Evolutionary conservation across 306 rosid species (phyloP).

Genomic region (Mimosa pudica): DNA sequence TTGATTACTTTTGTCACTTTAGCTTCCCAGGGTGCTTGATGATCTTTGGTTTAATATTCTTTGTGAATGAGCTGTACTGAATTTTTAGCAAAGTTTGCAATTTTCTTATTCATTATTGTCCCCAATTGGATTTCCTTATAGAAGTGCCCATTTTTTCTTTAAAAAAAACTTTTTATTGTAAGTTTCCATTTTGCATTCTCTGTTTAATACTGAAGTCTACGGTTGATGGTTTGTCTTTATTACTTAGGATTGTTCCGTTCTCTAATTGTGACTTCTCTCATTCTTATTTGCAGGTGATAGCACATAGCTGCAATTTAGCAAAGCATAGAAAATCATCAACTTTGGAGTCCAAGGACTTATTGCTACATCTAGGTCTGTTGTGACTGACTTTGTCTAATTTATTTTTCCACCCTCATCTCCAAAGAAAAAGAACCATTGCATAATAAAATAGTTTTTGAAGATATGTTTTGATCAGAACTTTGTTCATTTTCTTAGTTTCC

Average conservation of each 20-base stretch:
- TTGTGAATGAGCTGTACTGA: slow-evolving; percentile 10
- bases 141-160: neutral
- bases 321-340: slow-evolving; percentile 95
- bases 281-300: slow-evolving; percentile 59
- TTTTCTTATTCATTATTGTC: neutral
- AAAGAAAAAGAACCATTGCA: slow-evolving; percentile 22
- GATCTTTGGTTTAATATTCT: neutral
- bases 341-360: slow-evolving; percentile 89
- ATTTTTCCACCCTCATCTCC: neutral
- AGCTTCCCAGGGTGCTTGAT: slow-evolving; percentile 16
- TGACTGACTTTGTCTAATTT: slow-evolving; percentile 33
- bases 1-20: slow-evolving; percentile 2
- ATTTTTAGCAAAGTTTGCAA: neutral
- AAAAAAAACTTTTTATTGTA: slow-evolving; percentile 3
- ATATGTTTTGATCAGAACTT: slow-evolving; percentile 1
- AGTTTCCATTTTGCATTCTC: slow-evolving; percentile 17
- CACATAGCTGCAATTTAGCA: slow-evolving; percentile 90
- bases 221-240: slow-evolving; percentile 26
- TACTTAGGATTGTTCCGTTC: slow-evolving; percentile 21
- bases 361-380: slow-evolving; percentile 86
- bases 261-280: slow-evolving; percentile 24
- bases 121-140: slow-evolving; percentile 6
- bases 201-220: slow-evolving; percentile 21
- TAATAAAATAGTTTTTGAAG: neutral
- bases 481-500: slow-evolving; percentile 31